Evolutionary conservation across 2,329 filamentous ascomycete species (phyloP), one percentile per base, ranked within the genome.

Genomic region (Ceratocystis alfenasii): DNA sequence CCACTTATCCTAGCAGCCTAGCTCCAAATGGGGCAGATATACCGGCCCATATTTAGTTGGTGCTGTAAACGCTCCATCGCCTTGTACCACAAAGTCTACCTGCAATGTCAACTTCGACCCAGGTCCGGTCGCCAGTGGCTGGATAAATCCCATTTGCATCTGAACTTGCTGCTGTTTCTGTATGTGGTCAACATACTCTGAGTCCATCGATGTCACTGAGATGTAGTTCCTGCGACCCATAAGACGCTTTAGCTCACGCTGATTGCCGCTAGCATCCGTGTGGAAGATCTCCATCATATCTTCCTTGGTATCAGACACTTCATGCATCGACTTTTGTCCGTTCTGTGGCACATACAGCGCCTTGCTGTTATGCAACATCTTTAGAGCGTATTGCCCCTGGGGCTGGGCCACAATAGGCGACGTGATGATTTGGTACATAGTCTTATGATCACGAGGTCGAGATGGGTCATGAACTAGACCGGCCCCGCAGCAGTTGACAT

Each of bases 261-360:
- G 80, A 45, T 84, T 80, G n/a, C 94, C 93, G 65, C 87, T 90
- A 17, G 94, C 90, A 71, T 99, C 94, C 6, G 87, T 89, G 72
- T 94, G 90, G 82, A 99, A 99, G 70, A 99, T 95, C 78, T 99
- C 94, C 89, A 99, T 95, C 94, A 99, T 99, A 76, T 99, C 94
- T 75, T 99, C 94, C 76, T 99, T 97, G 60, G 94, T 99, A 74
- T 99, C 94, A 1, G 87, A 88, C 1, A 89, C 82, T 69, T 87
- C 83, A 68, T 90, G 84, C 1, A 81, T 87, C 0, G 88, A 86
- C 69, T 84, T 83, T 66, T 90, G 85, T 1, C 93, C 93, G 75
- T 99, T 99, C 65, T 83, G 81, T 0, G 94, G 94, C 65, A 99
- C 82, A 75, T 96, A 99, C 33, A 97, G 84, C 46, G 89, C 84